These are phyloP conservation scores for Colletotrichum ledebouriae DNA, from an alignment of 2,329 filamentous ascomycete species.

Conservation along the genomic window DNA sequence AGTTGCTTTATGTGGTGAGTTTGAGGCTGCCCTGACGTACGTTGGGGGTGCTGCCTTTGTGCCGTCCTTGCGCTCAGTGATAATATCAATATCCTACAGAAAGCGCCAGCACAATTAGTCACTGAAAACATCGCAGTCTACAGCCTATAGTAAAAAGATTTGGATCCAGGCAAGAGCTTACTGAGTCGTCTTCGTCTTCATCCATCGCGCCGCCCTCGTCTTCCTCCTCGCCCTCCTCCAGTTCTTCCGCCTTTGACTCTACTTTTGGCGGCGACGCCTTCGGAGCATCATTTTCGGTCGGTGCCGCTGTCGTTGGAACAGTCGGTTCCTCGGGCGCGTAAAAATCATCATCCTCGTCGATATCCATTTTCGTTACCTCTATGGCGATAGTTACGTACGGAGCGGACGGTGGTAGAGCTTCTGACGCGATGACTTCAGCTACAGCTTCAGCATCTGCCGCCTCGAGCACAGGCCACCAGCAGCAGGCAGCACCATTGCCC, in stretches of 20 bases:
- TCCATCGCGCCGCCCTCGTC: slow-evolving; percentile 73
- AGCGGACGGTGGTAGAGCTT: not conserved
- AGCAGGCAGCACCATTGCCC: slow-evolving; percentile 1
- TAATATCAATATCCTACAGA: slow-evolving; percentile 74
- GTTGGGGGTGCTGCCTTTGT: slow-evolving; percentile 70
- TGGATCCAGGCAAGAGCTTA: slow-evolving; percentile 45
- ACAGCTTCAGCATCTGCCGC: not conserved
- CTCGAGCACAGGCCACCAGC: slow-evolving; percentile 8
- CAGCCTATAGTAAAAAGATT: not conserved
- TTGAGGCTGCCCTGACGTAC: slow-evolving; percentile 56
- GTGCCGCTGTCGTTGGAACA: slow-evolving; percentile 43
- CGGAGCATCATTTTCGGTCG: slow-evolving; percentile 24
- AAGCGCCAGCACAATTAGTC: slow-evolving; percentile 23
- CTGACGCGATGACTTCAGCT: not conserved
- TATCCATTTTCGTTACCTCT: slow-evolving; percentile 65
- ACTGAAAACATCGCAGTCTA: not conserved
- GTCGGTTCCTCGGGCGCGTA: slow-evolving; percentile 72
- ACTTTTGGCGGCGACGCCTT: slow-evolving; percentile 37
- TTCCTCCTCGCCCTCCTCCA: slow-evolving; percentile 75
- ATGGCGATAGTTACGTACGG: slow-evolving; percentile 4
- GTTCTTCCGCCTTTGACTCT: slow-evolving; percentile 61
- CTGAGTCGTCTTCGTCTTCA: slow-evolving; percentile 70
- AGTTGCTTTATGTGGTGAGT: not conserved
- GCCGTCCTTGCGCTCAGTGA: slow-evolving; percentile 76
- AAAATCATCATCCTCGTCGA: slow-evolving; percentile 77